Conservation (phyloP, 371 early-diverging fungal species). For the Actinomortierella ambigua region DNA sequence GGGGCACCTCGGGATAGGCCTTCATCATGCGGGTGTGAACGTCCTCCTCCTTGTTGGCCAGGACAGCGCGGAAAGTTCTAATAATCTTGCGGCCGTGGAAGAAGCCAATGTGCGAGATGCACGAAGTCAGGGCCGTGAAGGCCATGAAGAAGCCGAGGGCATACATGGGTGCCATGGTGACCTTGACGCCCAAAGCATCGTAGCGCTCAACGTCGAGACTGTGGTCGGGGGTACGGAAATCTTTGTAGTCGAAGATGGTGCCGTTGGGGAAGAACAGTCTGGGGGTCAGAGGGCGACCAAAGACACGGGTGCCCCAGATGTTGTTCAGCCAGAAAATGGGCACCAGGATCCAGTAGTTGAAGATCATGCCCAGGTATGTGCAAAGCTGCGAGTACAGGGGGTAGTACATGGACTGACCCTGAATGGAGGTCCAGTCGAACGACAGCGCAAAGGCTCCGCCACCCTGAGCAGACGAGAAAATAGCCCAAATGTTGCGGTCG, state of each 20-base stretch:
- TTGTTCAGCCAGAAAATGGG: conserved; percentile 70
- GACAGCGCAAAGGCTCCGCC: conserved; percentile 19
- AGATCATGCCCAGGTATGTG: conserved; percentile 51
- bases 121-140: conserved; percentile 62
- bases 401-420: conserved; percentile 11
- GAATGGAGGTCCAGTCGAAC: conserved; percentile 32
- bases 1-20: conserved; percentile 65
- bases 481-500: conserved; percentile 52
- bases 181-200: conserved; percentile 57
- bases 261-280: conserved; percentile 55
- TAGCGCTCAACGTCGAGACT: conserved; percentile 57
- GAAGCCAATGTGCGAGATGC: conserved; percentile 61
- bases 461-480: conserved; percentile 47
- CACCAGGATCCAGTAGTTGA: conserved; percentile 69
- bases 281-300: conserved; percentile 54
- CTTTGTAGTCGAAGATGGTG: conserved; percentile 50
- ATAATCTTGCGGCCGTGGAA: conserved; percentile 53
- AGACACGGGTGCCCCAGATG: conserved; percentile 57
- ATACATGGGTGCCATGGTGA: conserved; percentile 74
- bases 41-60: conserved; percentile 54
- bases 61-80: conserved; percentile 17
- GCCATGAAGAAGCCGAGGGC: conserved; percentile 69
- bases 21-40: conserved; percentile 74
- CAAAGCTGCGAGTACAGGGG: conserved; percentile 21
- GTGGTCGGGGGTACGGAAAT: conserved; percentile 53